These are phyloP conservation scores for Mucor piriformis DNA, from an alignment of 371 early-diverging fungal species.

Conservation along the genomic window DNA sequence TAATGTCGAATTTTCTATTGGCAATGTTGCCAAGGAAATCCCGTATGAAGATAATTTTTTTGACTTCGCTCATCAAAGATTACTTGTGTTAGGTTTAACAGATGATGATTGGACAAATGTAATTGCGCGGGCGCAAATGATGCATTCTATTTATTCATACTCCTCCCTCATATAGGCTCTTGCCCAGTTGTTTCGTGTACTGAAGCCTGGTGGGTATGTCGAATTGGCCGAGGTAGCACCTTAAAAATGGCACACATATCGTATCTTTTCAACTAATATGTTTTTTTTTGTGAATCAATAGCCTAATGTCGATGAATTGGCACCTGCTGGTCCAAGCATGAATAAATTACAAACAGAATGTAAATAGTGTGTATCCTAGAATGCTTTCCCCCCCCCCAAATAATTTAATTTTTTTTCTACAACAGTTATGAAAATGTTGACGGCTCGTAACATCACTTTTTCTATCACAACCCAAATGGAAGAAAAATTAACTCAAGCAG, in stretches of 20 bases:
- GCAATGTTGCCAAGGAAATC: slow-evolving; percentile 56
- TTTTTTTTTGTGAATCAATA: neutral
- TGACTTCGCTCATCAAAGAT: slow-evolving; percentile 59
- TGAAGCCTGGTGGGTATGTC: slow-evolving; percentile 48
- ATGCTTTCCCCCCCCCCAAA: neutral
- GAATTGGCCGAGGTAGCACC: slow-evolving; percentile 40
- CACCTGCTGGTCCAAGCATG: slow-evolving; percentile 7
- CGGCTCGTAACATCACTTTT: slow-evolving; percentile 6
- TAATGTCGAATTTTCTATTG: slow-evolving; percentile 51
- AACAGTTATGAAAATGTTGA: slow-evolving; percentile 8
- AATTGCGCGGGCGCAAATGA: neutral
- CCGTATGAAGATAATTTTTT: slow-evolving; percentile 58
- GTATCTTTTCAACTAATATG: neutral
- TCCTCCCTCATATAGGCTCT: slow-evolving; percentile 9
- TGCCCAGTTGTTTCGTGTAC: slow-evolving; percentile 31
- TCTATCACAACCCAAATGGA: slow-evolving; percentile 14
- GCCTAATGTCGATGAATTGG: slow-evolving; percentile 11
- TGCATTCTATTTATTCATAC: neutral
- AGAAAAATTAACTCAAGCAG: slow-evolving; percentile 11
- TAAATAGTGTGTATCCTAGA: neutral
- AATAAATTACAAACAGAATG: neutral
- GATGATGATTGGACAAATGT: slow-evolving; percentile 34
- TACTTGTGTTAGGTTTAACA: slow-evolving; percentile 37
- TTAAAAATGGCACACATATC: too few species aligned
- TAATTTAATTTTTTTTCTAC: neutral